Conservation (phyloP, 2,329 filamentous ascomycete genomes). For the Aspergillus bombycis region DNA sequence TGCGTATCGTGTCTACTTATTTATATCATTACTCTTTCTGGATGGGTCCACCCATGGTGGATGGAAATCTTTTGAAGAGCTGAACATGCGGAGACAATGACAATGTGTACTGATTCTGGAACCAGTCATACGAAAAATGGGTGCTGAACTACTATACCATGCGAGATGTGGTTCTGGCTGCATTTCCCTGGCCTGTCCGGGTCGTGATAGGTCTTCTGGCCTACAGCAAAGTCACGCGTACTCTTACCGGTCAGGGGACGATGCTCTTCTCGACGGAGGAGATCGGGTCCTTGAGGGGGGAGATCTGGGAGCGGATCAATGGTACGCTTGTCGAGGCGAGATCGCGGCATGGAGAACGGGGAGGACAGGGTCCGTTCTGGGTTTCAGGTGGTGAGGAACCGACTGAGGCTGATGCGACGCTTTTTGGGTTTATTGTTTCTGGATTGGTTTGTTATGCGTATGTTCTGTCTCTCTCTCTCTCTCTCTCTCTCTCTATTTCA, state of each 20-base stretch:
- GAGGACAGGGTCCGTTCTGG: conserved; percentile 56
- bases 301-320: conserved; percentile 60
- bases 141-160: conserved; percentile 62
- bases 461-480: conserved; percentile 26
- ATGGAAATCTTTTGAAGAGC: no score
- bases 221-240: conserved; percentile 48
- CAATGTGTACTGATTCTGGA: neutral
- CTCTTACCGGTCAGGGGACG: conserved; percentile 61
- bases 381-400: conserved; percentile 56
- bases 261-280: conserved; percentile 56
- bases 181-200: conserved; percentile 57
- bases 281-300: conserved; percentile 46
- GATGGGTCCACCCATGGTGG: no score
- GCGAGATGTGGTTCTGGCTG: conserved; percentile 55
- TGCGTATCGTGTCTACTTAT: conserved; percentile 34
- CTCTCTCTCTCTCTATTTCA: neutral
- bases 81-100: no score
- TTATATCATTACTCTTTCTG: no score
- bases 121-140: conserved; percentile 58
- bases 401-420: conserved; percentile 59
- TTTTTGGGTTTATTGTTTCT: conserved; percentile 63
- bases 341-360: conserved; percentile 22
- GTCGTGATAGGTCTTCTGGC: conserved; percentile 55
- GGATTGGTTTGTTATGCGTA: conserved; percentile 58
- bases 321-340: conserved; percentile 46